Base-by-base conservation (phyloP, 2,329 filamentous ascomycete genomes). In the Hansfordia pulvinata region DNA sequence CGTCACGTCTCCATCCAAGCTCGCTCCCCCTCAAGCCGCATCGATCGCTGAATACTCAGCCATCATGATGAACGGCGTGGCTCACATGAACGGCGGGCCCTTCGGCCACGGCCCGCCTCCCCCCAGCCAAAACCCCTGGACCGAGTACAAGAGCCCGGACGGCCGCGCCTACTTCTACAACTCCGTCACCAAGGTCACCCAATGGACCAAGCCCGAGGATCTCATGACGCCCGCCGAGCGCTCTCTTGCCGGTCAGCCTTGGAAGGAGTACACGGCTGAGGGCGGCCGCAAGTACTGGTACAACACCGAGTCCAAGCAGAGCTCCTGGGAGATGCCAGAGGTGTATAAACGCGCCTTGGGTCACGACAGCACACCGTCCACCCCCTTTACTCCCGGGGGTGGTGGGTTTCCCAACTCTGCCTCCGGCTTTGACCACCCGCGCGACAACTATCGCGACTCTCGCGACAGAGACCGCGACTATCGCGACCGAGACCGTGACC, bases 261-360 rank as follows among this genome's bases (percentile, higher is more conserved):
- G 86, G 85, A 90, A 88, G 46, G 84, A 93, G 53, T 90, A 93
- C 46, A 84, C 78, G 15, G 76, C 82, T 13, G 75, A 85, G 35
- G 81, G 83, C 36, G 90, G 88, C 24, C 75, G 77, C 42, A 83
- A 88, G 48, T 98, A 98, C 56, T 98, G 85, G 81, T 88, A 86
- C 53, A 90, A 98, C 52, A 81, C 76, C 18, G 79, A 92, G 53
- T 86, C 82, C 23, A 86, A 88, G 54, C 70, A 85, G 57, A 96
- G 85, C 50, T 84, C 81, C 17, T 98, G 90, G 90, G 79, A 86
- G 44, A 86, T 93, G 68, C 90, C 90, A 30, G 80, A 84, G 29
- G 72, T 60, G 35, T 86, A 86, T 56, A 84, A 81, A 46, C 66
- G 67, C 40, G 80, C 82, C 33, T 60, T 86, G 31, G 76, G 76